phyloP scores from a whole-genome alignment of 1,139 yeast species.

The Taphrina pruni region DNA sequence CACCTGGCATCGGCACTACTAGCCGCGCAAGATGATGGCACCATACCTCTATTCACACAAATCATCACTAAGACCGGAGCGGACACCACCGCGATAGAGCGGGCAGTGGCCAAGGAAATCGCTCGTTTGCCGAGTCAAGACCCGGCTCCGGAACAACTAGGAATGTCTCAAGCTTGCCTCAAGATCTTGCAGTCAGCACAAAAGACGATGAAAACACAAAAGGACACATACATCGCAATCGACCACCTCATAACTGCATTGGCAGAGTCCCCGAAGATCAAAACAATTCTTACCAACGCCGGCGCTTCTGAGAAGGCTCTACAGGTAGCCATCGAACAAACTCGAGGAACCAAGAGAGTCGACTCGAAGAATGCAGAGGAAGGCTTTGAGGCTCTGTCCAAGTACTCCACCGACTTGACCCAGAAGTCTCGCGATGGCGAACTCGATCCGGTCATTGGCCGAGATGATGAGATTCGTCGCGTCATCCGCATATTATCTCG shows the following conservation, averaged over 20 bases:
- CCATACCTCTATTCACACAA: constrained; percentile 78
- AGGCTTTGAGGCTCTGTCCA: constrained; percentile 78
- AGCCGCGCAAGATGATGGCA: constrained; percentile 71
- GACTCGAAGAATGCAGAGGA: constrained; percentile 94
- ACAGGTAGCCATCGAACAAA: constrained; percentile 77
- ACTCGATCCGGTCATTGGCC: constrained; percentile 96
- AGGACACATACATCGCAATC: constrained; percentile 89
- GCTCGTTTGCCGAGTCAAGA: constrained; percentile 84
- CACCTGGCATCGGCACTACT: constrained; percentile 93
- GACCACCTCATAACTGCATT: constrained; percentile 89
- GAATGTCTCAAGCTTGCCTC: constrained; percentile 72
- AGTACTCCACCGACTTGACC: constrained; percentile 92
- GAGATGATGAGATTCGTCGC: constrained; percentile 96
- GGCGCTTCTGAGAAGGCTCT: constrained; percentile 71
- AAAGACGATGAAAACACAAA: constrained; percentile 81
- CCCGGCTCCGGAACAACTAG: constrained; percentile 81
- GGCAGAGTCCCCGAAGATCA: constrained; percentile 74
- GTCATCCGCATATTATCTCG: constrained; percentile 93
- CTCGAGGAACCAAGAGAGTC: constrained; percentile 89
- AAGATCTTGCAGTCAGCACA: constrained; percentile 71
- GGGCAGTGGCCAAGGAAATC: constrained; percentile 77
- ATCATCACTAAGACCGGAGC: constrained; percentile 83
- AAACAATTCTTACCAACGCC: constrained; percentile 75
- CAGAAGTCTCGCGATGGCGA: constrained; percentile 92
- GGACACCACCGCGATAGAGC: constrained; percentile 81